These are phyloP conservation scores for Tylopilus vinaceipallidus DNA, from an alignment of 768 basidiomycete genomes.

Conservation along the genomic window DNA sequence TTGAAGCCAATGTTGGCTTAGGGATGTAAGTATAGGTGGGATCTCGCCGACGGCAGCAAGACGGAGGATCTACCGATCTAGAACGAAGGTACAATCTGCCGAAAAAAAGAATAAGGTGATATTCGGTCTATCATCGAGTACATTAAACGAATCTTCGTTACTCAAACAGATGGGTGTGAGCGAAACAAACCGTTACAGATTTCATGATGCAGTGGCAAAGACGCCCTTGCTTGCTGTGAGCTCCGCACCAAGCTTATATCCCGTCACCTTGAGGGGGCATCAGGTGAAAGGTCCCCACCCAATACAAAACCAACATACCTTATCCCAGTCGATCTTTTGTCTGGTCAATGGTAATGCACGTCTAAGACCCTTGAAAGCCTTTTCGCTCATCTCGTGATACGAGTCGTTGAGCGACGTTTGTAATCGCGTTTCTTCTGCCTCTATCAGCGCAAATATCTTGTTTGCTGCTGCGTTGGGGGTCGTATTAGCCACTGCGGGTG, in stretches of 20 bases:
- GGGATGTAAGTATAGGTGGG: no score
- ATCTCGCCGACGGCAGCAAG: no score
- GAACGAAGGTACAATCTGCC: no score
- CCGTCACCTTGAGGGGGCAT: constrained; percentile 41
- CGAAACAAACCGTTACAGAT: background rate
- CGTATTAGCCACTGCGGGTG: constrained; percentile 53
- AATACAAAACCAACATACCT: constrained; percentile 42
- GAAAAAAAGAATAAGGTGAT: no score
- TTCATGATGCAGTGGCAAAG: constrained; percentile 36
- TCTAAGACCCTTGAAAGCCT: constrained; percentile 88
- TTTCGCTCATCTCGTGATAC: constrained; percentile 89
- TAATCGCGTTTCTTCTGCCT: constrained; percentile 75
- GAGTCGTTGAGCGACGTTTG: constrained; percentile 77
- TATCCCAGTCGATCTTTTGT: constrained; percentile 96
- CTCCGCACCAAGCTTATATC: constrained; percentile 77
- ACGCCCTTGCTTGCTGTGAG: constrained; percentile 62
- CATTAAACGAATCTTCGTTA: no score
- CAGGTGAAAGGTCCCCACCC: background rate
- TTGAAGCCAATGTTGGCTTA: no score
- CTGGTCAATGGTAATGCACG: constrained; percentile 89
- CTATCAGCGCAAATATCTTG: constrained; percentile 79
- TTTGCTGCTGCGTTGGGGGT: constrained; percentile 52
- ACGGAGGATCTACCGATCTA: no score
- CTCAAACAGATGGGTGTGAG: no score
- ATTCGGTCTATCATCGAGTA: no score